phyloP scores from a whole-genome alignment of 1,284 basidiomycete species.

The Phenoliferia sp. region DNA sequence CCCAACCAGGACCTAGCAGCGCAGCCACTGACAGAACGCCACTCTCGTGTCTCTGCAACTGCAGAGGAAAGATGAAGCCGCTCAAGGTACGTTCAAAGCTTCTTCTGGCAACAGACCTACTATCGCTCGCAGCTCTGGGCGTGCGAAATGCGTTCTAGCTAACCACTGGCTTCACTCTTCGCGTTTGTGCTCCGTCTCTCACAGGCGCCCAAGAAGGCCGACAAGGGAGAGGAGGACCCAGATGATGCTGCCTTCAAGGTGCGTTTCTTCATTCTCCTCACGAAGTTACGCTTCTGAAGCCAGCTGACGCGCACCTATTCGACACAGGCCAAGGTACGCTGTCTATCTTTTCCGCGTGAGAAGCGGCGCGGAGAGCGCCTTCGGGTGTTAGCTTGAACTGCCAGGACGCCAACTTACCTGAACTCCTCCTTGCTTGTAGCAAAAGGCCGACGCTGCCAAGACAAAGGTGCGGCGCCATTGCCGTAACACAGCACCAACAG shows the following conservation, averaged over 20 bases:
- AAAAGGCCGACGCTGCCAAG: conserved; percentile 58
- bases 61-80: conserved; percentile 50
- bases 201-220: conserved; percentile 28
- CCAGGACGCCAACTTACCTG: too few relatives aligned
- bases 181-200: background rate
- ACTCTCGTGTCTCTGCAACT: background rate
- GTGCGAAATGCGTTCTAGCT: background rate
- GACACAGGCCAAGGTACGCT: background rate
- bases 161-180: background rate
- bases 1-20: background rate
- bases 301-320: too few relatives aligned
- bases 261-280: background rate
- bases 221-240: conserved; percentile 23
- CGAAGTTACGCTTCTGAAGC: background rate
- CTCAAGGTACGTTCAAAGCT: conserved; percentile 51
- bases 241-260: conserved; percentile 21
- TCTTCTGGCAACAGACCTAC: background rate
- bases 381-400: conserved; percentile 7
- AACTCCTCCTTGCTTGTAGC: background rate
- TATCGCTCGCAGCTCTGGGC: background rate
- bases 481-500: background rate
- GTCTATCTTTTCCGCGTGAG: conserved; percentile 43
- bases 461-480: conserved; percentile 46
- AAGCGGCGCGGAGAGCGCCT: conserved; percentile 58
- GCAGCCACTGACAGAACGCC: background rate